Percentiles rank a stretch among this genome's conserved stretches.
phyloP scores from a whole-genome alignment of 176 grass and related monocot genomes.

The Dactylis glomerata region DNA sequence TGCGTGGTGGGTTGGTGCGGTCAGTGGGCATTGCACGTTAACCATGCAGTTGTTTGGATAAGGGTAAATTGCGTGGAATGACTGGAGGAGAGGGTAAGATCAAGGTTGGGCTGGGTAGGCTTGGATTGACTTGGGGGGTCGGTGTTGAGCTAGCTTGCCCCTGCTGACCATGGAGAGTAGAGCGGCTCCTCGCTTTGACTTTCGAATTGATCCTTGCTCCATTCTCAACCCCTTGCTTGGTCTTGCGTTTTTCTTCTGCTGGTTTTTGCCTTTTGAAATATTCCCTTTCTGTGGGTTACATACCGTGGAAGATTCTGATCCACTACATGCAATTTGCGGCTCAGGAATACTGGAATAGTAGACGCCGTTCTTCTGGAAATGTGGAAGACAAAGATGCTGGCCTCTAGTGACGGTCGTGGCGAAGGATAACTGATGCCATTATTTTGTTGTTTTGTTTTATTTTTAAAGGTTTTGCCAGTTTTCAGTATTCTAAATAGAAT shows the following conservation, averaged over 20 bases:
- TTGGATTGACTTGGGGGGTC: neutral
- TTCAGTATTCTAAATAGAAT: no score
- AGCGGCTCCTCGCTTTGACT: slow-evolving; percentile 10
- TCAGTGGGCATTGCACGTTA: neutral
- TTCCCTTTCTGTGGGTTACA: slow-evolving; percentile 7
- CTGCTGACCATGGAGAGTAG: neutral
- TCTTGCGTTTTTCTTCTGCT: slow-evolving; percentile 1
- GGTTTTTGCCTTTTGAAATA: slow-evolving; percentile 17
- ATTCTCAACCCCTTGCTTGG: neutral
- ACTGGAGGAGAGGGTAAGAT: no score
- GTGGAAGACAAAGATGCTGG: neutral
- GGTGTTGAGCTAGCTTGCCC: slow-evolving; percentile 14
- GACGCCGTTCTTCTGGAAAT: neutral
- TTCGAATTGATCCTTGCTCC: slow-evolving; percentile 2
- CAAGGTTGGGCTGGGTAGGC: neutral
- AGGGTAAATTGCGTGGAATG: neutral
- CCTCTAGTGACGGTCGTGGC: no score
- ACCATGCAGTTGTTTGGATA: neutral
- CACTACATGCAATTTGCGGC: neutral
- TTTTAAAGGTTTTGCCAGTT: no score
- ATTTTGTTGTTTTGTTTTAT: no score
- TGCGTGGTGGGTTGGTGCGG: neutral
- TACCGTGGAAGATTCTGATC: slow-evolving; percentile 2
- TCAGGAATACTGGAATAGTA: neutral
- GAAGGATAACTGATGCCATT: no score